phyloP scores from a whole-genome alignment of 176 grass and related monocot genomes.

The Phoenix dactylifera region DNA sequence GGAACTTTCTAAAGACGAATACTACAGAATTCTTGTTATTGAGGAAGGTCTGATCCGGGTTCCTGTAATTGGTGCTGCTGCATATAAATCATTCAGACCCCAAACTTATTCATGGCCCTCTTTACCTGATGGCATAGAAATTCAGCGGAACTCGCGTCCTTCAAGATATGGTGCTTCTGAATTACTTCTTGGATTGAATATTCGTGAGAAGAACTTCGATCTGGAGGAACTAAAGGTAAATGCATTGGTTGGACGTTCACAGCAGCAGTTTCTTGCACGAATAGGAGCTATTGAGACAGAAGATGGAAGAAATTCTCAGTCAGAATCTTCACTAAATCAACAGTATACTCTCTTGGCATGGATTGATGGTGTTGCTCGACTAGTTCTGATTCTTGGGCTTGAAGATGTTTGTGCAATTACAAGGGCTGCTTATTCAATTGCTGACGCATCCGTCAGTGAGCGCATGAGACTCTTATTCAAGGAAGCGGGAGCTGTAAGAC shows the following conservation, averaged over 20 bases:
- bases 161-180: slow-evolving; percentile 72
- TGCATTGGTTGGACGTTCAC: slow-evolving; percentile 65
- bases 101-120: slow-evolving; percentile 67
- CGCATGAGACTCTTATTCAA: slow-evolving; percentile 51
- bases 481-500: slow-evolving; percentile 52
- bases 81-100: slow-evolving; percentile 49
- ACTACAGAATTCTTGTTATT: slow-evolving; percentile 43
- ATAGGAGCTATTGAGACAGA: slow-evolving; percentile 65
- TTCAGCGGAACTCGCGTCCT: slow-evolving; percentile 38
- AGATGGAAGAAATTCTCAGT: slow-evolving; percentile 36
- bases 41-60: slow-evolving; percentile 56
- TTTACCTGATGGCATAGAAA: slow-evolving; percentile 60
- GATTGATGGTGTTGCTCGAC: slow-evolving; percentile 53
- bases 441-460: slow-evolving; percentile 56
- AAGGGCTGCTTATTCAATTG: slow-evolving; percentile 48
- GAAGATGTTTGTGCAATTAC: slow-evolving; percentile 49
- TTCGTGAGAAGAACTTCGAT: slow-evolving; percentile 29
- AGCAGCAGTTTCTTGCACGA: slow-evolving; percentile 63
- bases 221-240: slow-evolving; percentile 45
- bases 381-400: slow-evolving; percentile 67
- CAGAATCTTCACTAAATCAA: slow-evolving; percentile 29
- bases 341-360: slow-evolving; percentile 59
- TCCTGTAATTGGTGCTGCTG: slow-evolving; percentile 50
- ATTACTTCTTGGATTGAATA: slow-evolving; percentile 57
- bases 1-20: slow-evolving; percentile 42